Evolutionary conservation across 805 yeast species (phyloP).

Genomic region (Saccharomycopsis malanga): DNA sequence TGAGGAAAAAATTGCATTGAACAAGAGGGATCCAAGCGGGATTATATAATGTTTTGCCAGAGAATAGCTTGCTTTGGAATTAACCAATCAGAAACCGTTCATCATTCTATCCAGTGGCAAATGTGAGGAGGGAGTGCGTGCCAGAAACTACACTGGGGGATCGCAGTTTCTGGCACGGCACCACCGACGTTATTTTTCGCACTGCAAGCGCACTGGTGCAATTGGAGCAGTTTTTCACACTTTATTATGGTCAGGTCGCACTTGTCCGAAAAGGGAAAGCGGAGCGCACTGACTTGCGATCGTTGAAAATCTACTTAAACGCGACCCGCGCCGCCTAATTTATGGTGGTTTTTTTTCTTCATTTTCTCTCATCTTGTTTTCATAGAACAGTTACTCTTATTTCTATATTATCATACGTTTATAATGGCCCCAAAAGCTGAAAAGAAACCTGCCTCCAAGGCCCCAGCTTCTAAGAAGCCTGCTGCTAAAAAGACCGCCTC

Average conservation of each 20-base stretch:
- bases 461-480: constrained; percentile 94
- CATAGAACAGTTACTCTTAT: not conserved
- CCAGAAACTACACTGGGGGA: not conserved
- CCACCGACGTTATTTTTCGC: not conserved
- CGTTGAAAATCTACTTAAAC: not conserved
- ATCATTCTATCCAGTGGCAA: not conserved
- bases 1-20: not conserved
- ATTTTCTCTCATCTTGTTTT: not conserved
- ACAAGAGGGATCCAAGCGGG: not conserved
- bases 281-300: not conserved
- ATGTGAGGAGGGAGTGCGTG: not conserved
- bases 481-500: constrained; percentile 85
- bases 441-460: constrained; percentile 81
- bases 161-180: not conserved
- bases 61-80: no score
- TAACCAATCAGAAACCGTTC: no score
- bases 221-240: not conserved
- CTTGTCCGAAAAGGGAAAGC: not conserved
- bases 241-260: not conserved
- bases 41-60: not conserved
- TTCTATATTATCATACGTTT: constrained; percentile 19
- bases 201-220: not conserved
- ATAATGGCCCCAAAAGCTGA: constrained; percentile 62
- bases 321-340: not conserved
- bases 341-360: not conserved